Percentiles rank a stretch among this genome's conserved stretches.
Conservation (phyloP, 2,329 filamentous ascomycete species). For the Cercospora sp. region DNA sequence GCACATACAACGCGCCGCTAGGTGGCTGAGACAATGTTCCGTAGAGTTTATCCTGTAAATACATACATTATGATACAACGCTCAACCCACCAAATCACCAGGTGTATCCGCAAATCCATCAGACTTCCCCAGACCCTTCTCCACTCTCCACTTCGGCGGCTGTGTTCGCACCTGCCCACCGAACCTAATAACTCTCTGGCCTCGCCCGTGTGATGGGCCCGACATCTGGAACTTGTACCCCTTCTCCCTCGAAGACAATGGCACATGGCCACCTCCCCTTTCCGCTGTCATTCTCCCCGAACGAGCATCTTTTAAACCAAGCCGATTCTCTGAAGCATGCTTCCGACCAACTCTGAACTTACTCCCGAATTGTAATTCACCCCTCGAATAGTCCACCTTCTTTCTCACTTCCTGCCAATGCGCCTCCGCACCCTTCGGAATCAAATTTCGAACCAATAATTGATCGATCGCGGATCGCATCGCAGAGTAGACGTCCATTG, state of each 20-base stretch:
- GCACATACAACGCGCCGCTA: neutral
- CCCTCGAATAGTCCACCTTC: constrained; percentile 27
- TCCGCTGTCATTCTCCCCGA: neutral
- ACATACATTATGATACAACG: neutral
- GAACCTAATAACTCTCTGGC: neutral
- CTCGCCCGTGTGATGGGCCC: neutral
- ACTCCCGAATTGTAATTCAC: constrained; percentile 1
- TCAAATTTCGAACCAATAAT: constrained; percentile 27
- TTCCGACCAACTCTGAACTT: neutral
- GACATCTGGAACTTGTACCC: neutral
- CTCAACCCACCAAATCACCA: neutral
- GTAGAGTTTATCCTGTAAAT: neutral
- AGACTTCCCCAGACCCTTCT: neutral
- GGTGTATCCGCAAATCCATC: neutral
- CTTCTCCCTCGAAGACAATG: neutral
- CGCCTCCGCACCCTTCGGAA: constrained; percentile 22
- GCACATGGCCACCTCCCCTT: neutral
- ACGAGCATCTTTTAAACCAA: neutral
- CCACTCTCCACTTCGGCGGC: neutral
- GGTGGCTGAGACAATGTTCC: neutral
- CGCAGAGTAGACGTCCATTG: constrained; percentile 27
- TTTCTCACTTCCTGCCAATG: constrained; percentile 27
- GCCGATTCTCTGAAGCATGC: neutral
- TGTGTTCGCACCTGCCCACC: neutral
- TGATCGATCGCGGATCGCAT: constrained; percentile 27